Base-by-base conservation (phyloP, 1,139 yeast genomes). In the Sugiyamaella castrensis region DNA sequence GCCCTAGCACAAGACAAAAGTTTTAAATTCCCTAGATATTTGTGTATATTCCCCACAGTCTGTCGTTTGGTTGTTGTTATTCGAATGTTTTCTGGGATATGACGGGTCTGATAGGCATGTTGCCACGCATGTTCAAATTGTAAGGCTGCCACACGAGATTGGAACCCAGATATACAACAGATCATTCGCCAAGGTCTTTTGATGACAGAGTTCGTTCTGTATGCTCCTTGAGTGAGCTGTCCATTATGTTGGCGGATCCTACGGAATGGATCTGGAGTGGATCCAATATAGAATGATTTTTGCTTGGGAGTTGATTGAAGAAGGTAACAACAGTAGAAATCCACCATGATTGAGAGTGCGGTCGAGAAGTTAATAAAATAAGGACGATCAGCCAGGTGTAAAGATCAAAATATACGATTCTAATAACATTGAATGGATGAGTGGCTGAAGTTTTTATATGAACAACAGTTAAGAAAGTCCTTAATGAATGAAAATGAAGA, bases 231-330 rank as follows among this genome's bases (percentile, higher is more conserved):
- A 19, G 68, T 69, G 15, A 83, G 62, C 4, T 75, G 79, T 1
- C 95, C 95, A 68, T 87, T 87, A 62, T 87, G 95, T 57, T 87
- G 95, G 35, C 87, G 66, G 5, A 87, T 68, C 42, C 95, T 54
- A 51, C 91, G 66, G 1, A 70, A 61, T 0, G 94, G 92, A 59
- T 84, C 76, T 0, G 92, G 91, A 0, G 92, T 84, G 0, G 92
- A 84, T 1, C 95, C 95, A 4, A 86, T 75, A 59, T 86, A 86
- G 57, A 80, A 80, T 6, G 84, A 76, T 37, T 71, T 69, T 10
- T 79, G 77, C 56, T 76, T 77, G 1, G 77, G 73, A 5, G 73
- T 60, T 0, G 89, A 83, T 55, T 80, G 80, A 12, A 86, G 68
- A 6, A 86, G 66, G 60, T 85, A 85, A 40, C 86, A 87, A 42